These are phyloP conservation scores for Pythium oligandrum DNA, from an alignment of 352 stramenopile species.

Conservation along the genomic window DNA sequence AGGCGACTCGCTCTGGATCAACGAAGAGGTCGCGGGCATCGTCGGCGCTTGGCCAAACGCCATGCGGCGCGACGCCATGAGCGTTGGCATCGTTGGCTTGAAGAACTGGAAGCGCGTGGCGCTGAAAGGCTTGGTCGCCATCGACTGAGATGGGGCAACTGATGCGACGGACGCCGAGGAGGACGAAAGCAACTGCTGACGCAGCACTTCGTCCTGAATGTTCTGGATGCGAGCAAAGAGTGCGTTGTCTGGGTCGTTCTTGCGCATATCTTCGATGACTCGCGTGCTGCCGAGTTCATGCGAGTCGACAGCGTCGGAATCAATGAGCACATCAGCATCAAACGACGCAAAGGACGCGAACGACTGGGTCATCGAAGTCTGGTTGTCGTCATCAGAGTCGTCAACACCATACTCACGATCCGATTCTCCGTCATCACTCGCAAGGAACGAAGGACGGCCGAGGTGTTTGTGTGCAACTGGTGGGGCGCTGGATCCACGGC, in stretches of 20 bases:
- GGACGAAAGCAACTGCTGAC: conserved; percentile 10
- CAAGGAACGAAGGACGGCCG: too few relatives aligned
- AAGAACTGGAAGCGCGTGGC: too few relatives aligned
- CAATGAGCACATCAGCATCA: conserved; percentile 16
- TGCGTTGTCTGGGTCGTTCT: conserved; percentile 9
- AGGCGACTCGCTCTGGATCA: too few relatives aligned
- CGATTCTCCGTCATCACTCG: too few relatives aligned
- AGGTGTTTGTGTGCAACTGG: too few relatives aligned
- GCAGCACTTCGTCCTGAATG: conserved; percentile 17
- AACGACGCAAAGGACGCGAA: conserved; percentile 18
- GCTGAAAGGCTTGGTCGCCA: too few relatives aligned
- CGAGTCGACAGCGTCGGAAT: conserved; percentile 8
- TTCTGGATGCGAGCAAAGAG: conserved; percentile 16
- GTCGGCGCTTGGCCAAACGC: too few relatives aligned
- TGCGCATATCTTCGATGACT: conserved; percentile 3
- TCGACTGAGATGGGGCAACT: too few relatives aligned
- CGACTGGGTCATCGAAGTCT: conserved; percentile 3
- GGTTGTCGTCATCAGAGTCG: conserved; percentile 6
- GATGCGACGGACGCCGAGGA: conserved; percentile 11
- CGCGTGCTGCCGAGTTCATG: conserved; percentile 8
- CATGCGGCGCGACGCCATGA: too few relatives aligned
- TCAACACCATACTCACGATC: neutral
- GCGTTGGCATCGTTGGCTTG: too few relatives aligned
- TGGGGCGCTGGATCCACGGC: too few relatives aligned
- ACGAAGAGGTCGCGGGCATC: too few relatives aligned